Base-by-base conservation (phyloP, 495 filamentous ascomycete species). In the Penicillium manginii region DNA sequence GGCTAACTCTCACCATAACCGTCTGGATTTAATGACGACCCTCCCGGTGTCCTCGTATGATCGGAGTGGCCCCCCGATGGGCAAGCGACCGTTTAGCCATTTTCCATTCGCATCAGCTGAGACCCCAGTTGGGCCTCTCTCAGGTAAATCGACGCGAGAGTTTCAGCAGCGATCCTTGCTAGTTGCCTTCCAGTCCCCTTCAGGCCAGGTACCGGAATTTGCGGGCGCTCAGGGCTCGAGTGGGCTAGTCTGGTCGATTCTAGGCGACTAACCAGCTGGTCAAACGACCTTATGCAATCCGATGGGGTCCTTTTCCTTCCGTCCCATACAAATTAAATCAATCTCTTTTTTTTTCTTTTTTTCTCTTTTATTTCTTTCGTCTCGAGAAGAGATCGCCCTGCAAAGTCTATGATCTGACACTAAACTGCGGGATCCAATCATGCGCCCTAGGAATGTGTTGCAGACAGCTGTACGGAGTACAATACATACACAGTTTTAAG, bases 91-190 rank as follows among this genome's bases (percentile, higher is more conserved):
- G 29, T 61, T 52, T 61, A 52, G 31, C 46, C 51, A 37, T 31
- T 45, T 54, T 48, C 17, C 39, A 48, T 31, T 15, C 26, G 35
- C 54, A 56, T 63, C 65, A 64, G 64, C 60, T 67, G 64, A 66
- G 64, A 39, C 55, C 42, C 42, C 39, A 59, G 31, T 49, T 55
- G 32, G 18, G 61, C 21, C 21, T 26, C 45, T 26, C 19, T 21
- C 22, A 26, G 29, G 59, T 26, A 31, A 58, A 63, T 54, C 55
- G 55, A 55, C 49, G 31, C 49, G 40, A 54, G 43, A 54, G 52
- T 64, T 64, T 55, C 59, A 57, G 55, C 54, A 50, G 32, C 48
- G 45, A 64, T 62, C 64, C 54, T 42, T 62, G 61, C 59, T 65
- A 59, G 60, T 61, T 64, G 61, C 64, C 64, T 58, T 59, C 43